phyloP scores from a whole-genome alignment of 148 eudicot genomes.

The Diospyros kaki region DNA sequence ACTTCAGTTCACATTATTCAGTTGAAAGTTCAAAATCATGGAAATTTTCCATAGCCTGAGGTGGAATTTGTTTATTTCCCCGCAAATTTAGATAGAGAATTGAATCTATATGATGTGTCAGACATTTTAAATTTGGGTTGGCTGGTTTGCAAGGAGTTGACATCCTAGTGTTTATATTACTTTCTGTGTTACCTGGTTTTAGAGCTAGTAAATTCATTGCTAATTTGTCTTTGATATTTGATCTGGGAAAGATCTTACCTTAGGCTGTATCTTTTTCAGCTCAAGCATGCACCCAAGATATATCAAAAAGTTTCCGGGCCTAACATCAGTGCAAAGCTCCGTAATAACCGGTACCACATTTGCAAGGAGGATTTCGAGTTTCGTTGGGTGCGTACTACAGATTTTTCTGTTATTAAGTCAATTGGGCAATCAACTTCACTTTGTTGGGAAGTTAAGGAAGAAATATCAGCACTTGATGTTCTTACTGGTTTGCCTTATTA shows the following conservation, averaged over 20 bases:
- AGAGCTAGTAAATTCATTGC: background rate
- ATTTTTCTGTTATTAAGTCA: conserved; percentile 57
- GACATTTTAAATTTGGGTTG: background rate
- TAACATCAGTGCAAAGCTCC: conserved; percentile 47
- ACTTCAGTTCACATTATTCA: background rate
- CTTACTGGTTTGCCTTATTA: conserved; percentile 47
- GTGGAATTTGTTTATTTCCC: background rate
- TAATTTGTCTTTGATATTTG: background rate
- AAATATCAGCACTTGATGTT: conserved; percentile 31
- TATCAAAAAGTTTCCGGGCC: conserved; percentile 66
- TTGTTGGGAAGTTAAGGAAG: conserved; percentile 65
- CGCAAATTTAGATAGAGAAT: background rate
- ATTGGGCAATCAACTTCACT: conserved; percentile 71
- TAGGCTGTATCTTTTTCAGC: conserved; percentile 34
- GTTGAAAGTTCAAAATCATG: background rate
- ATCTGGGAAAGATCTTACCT: background rate
- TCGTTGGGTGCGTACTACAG: conserved; percentile 86
- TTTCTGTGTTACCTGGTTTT: background rate
- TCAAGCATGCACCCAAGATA: conserved; percentile 80
- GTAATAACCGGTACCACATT: conserved; percentile 62
- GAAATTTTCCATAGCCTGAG: conserved; percentile 5
- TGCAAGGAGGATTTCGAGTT: conserved; percentile 84
- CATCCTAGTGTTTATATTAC: background rate
- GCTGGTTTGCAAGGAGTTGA: background rate
- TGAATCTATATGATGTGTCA: background rate